Base-by-base conservation (phyloP, 106 monocot genomes). In the Allium cepa region DNA sequence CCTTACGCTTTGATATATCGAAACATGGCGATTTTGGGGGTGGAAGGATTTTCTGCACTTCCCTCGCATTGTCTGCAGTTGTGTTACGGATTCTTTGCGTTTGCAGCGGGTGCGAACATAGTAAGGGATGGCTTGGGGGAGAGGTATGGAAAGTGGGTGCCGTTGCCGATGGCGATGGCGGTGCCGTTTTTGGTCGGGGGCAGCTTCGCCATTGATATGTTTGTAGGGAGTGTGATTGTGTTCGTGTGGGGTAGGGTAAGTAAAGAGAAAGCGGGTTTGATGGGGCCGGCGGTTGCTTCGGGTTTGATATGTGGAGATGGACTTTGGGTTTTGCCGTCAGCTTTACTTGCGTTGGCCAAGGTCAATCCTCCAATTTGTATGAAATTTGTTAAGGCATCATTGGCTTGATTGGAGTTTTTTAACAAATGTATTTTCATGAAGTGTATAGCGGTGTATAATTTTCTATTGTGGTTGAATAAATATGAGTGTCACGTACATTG, bases 301-400 rank as follows among this genome's bases (percentile, higher is more conserved):
- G 81, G 81, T 12, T 69, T 85, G 53, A 85, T 85, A 16, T 81
- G 85, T 53, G 90, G 90, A 0, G 85, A 90, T 76, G 90, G 90
- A 0, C 48, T 90, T 46, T 85, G 90, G 90, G 73, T 77, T 7
- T 58, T 86, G 7, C 90, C 90, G 26, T 83, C 85, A 6, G 77
- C 83, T 8, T 14, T 86, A 27, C 80, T 86, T 58, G 85, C 85
- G 13, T 58, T 85, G 14, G 79, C 78, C 0, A 90, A 85, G 79
- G 46, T 90, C 7, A 67, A 83, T 22, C 83, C 90, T 12, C 85
- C 85, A 0, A 82, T 90, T 5, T 90, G 85, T 85, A 83, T 90
- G 90, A 78, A 83, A 57, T 90, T 90, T 60, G 59, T 71, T 45
- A 51, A 28, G 8, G 18, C 71, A 3, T 55, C 53, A 36, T 36